A percentile compares a stretch with the other conserved stretches of the same genome.
phyloP scores from a whole-genome alignment of 73 alveolate species.

The Paraurostyla sp. region DNA sequence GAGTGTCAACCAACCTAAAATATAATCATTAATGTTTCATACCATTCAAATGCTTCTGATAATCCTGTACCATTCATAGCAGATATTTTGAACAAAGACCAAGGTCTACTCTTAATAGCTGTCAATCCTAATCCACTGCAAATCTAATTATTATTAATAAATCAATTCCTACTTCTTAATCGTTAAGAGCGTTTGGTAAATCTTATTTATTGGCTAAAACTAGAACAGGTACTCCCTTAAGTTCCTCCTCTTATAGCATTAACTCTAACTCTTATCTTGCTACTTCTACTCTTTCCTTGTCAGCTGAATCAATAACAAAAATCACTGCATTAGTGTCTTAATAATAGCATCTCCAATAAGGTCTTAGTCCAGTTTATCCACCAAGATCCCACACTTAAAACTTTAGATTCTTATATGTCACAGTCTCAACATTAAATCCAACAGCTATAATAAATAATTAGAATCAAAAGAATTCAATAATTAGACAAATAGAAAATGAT shows the following conservation, averaged over 20 bases:
- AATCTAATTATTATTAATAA: neutral
- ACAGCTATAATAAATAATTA: constrained; percentile 67
- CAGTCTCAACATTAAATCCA: constrained; percentile 90
- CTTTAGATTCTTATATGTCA: constrained; percentile 83
- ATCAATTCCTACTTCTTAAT: constrained; percentile 6
- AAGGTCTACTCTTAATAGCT: constrained; percentile 77
- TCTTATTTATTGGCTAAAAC: constrained; percentile 95
- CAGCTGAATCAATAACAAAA: constrained; percentile 93
- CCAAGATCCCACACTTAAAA: constrained; percentile 91
- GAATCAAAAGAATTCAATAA: neutral
- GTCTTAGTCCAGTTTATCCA: constrained; percentile 88
- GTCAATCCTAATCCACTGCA: constrained; percentile 71
- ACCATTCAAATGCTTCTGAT: constrained; percentile 81
- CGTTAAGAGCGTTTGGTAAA: constrained; percentile 58
- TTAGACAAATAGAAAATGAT: neutral
- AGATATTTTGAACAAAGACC: constrained; percentile 79
- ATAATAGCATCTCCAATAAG: constrained; percentile 91
- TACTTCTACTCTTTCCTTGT: constrained; percentile 91
- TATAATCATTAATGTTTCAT: neutral
- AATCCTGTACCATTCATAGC: constrained; percentile 79
- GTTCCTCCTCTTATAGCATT: constrained; percentile 90
- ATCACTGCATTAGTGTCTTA: constrained; percentile 92
- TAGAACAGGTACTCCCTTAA: constrained; percentile 95
- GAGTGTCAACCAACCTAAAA: constrained; percentile 69
- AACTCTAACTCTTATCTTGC: constrained; percentile 93